phyloP scores from a whole-genome alignment of 768 basidiomycete genomes.

The Lepiota brunneoincarnata region DNA sequence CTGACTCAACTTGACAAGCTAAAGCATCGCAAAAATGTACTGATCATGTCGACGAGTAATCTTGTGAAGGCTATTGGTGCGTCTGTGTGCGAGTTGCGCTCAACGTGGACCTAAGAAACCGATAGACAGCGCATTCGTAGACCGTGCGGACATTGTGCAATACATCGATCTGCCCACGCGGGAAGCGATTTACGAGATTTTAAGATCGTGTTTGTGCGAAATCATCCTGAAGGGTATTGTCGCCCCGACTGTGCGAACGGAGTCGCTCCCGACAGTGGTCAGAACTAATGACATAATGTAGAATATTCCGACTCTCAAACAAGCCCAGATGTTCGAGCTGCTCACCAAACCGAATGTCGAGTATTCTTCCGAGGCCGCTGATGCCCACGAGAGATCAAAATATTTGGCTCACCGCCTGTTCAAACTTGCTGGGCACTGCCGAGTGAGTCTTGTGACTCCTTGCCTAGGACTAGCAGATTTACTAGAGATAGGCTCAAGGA shows the following conservation, averaged over 20 bases:
- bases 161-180: slow-evolving; percentile 89
- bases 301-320: slow-evolving; percentile 60
- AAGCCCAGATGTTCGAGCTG: slow-evolving; percentile 57
- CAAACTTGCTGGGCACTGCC: slow-evolving; percentile 71
- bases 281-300: slow-evolving; percentile 22
- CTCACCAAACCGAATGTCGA: slow-evolving; percentile 27
- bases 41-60: slow-evolving; percentile 97
- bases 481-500: slow-evolving; percentile 52
- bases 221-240: slow-evolving; percentile 76
- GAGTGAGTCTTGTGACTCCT: slow-evolving; percentile 49
- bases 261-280: slow-evolving; percentile 1
- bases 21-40: slow-evolving; percentile 87
- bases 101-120: background rate
- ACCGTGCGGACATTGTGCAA: slow-evolving; percentile 95
- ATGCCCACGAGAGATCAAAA: slow-evolving; percentile 48
- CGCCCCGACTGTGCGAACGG: slow-evolving; percentile 48
- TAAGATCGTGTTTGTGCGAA: slow-evolving; percentile 79
- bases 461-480: background rate
- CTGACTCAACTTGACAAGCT: slow-evolving; percentile 96
- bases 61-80: slow-evolving; percentile 90
- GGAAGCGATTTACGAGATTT: slow-evolving; percentile 91
- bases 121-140: slow-evolving; percentile 92
- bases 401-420: slow-evolving; percentile 57
- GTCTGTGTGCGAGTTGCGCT: background rate
- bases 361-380: slow-evolving; percentile 14